Evolutionary conservation across 352 stramenopile species (phyloP), one percentile per base, ranked within the genome.

Genomic region (Pythium brachiatum): DNA sequence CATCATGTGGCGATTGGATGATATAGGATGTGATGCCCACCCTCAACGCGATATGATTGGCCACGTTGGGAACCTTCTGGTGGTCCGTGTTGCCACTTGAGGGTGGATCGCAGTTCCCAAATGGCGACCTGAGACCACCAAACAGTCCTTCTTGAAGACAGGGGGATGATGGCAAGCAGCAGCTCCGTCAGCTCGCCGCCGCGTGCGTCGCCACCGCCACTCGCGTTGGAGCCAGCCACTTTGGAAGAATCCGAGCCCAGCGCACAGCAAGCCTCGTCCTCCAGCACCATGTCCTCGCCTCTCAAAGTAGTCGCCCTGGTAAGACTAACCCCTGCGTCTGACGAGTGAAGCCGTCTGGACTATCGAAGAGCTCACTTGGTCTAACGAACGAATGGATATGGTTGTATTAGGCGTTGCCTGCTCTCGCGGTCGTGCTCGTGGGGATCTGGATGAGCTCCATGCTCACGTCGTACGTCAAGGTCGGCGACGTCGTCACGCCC

Each of bases 371-470:
- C 69, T 69, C 64, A 68, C 16, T 23, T 32, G 34, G 38, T 43
- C 56, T 43, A 36, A 54, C 34, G 25, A 25, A 39, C 36, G n/a
- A 20, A 41, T 53, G 25, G 25, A 25, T 16, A 38, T 38, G 31
- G 15, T 11, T 12, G 15, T 7, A 43, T 20, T 51, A 94, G 86
- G 62, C 55, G 29, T 61, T 92, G 8, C 83, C 86, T 2, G 53
- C 74, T 4, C 34, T 91, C 15, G 68, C 89, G 0, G 46, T 95
- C 29, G 63, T 91, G 53, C 79, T 95, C 48, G 58, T 95, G 46
- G 71, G 60, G 43, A 71, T 86, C 51, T 95, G 86, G 86, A 92
- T 95, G 83, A 76, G 80, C 52, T 78, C 55, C 2, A 70, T 69
- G 16, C 73, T 95, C 38, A 90, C 79, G 16, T 70, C 73, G 23